These are phyloP conservation scores for Penicillium psychrofluorescens DNA, from an alignment of 495 filamentous ascomycete genomes.

Conservation along the genomic window DNA sequence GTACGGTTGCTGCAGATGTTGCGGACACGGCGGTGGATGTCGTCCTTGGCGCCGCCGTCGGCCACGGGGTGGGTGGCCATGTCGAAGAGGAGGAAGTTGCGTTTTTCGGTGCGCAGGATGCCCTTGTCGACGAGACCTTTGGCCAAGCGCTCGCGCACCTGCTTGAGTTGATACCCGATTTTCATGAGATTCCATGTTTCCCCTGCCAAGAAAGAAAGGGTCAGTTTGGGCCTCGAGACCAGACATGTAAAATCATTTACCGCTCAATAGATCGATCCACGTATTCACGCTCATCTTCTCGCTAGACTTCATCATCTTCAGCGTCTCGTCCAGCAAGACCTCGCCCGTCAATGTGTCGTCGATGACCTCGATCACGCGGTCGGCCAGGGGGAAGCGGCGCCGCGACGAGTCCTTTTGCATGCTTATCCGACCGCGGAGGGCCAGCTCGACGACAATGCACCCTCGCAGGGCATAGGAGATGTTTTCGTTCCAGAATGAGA, in stretches of 20 bases:
- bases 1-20: slow-evolving; percentile 90
- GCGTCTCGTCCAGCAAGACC: slow-evolving; percentile 92
- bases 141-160: slow-evolving; percentile 93
- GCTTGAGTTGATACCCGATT: slow-evolving; percentile 98
- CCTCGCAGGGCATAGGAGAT: slow-evolving; percentile 96
- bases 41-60: slow-evolving; percentile 94
- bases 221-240: not conserved
- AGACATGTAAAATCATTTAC: slow-evolving; percentile 37
- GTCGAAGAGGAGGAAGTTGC: slow-evolving; percentile 98
- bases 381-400: slow-evolving; percentile 83
- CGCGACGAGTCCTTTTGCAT: slow-evolving; percentile 97
- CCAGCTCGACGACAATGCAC: slow-evolving; percentile 95
- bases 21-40: slow-evolving; percentile 85
- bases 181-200: slow-evolving; percentile 99
- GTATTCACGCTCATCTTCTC: slow-evolving; percentile 99
- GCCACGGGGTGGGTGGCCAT: slow-evolving; percentile 99
- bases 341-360: slow-evolving; percentile 97
- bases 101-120: slow-evolving; percentile 96
- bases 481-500: slow-evolving; percentile 99
- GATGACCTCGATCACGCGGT: slow-evolving; percentile 90
- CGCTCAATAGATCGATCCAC: slow-evolving; percentile 98
- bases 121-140: slow-evolving; percentile 99
- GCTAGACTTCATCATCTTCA: slow-evolving; percentile 99
- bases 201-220: slow-evolving; percentile 46
- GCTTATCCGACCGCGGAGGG: slow-evolving; percentile 90